Evolutionary conservation across 495 filamentous ascomycete species (phyloP).

Genomic region (Podospora pseudoanserina): DNA sequence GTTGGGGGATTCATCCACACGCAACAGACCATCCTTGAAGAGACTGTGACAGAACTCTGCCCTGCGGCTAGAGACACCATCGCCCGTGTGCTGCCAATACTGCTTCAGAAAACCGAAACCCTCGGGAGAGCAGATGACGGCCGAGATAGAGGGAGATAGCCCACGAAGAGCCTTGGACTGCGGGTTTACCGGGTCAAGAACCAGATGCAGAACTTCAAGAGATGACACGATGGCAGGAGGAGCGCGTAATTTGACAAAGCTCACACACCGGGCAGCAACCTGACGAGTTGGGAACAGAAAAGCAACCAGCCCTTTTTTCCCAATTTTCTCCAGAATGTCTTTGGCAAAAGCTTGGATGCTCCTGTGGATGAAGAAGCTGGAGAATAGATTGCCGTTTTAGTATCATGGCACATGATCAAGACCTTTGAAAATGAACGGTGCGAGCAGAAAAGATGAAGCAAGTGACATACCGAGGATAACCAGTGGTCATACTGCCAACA

Average conservation of each 20-base stretch:
- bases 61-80: slow-evolving; percentile 85
- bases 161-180: slow-evolving; percentile 45
- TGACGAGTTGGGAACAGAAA: slow-evolving; percentile 74
- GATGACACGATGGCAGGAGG: slow-evolving; percentile 44
- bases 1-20: slow-evolving; percentile 44
- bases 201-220: slow-evolving; percentile 65
- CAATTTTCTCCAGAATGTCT: slow-evolving; percentile 63
- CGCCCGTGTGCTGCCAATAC: slow-evolving; percentile 97
- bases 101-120: slow-evolving; percentile 69
- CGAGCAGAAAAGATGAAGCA: not conserved
- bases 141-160: slow-evolving; percentile 53
- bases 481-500: slow-evolving; percentile 75
- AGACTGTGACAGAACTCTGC: slow-evolving; percentile 81
- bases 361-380: slow-evolving; percentile 89
- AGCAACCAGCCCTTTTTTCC: slow-evolving; percentile 59
- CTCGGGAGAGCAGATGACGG: slow-evolving; percentile 66
- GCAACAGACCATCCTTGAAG: slow-evolving; percentile 66
- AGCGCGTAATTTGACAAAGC: slow-evolving; percentile 63
- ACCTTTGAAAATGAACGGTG: too few relatives aligned
- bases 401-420: not conserved
- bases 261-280: slow-evolving; percentile 63
- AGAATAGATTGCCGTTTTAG: slow-evolving; percentile 9
- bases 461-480: slow-evolving; percentile 71
- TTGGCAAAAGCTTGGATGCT: slow-evolving; percentile 69
- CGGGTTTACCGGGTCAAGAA: slow-evolving; percentile 49